These are phyloP conservation scores for Ogataea paraovalis DNA, from an alignment of 805 yeast species.

Conservation along the genomic window DNA sequence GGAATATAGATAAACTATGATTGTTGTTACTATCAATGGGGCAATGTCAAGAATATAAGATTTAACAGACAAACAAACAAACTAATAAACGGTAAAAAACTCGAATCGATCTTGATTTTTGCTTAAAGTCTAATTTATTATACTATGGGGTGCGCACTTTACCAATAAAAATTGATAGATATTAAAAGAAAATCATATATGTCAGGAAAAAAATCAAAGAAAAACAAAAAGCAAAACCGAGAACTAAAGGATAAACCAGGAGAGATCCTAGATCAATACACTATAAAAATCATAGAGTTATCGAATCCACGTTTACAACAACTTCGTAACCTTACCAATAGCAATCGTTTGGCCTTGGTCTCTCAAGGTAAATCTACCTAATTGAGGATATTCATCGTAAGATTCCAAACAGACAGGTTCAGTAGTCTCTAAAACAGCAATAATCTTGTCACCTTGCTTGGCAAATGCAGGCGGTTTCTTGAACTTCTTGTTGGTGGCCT, in stretches of 20 bases:
- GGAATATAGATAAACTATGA: too few species aligned
- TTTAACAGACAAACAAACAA: too few species aligned
- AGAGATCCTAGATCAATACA: background rate
- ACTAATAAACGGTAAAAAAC: too few species aligned
- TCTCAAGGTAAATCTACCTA: slow-evolving; percentile 97
- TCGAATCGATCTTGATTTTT: too few species aligned
- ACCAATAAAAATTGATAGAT: too few species aligned
- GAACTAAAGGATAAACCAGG: background rate
- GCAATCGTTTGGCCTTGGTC: slow-evolving; percentile 99
- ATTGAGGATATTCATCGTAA: slow-evolving; percentile 86
- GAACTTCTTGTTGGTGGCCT: slow-evolving; percentile 94
- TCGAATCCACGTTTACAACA: slow-evolving; percentile 42
- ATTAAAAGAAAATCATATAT: background rate
- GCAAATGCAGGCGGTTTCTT: slow-evolving; percentile 98
- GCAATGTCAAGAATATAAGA: too few species aligned
- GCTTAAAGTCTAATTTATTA: too few species aligned
- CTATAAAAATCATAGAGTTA: background rate
- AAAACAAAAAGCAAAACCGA: background rate
- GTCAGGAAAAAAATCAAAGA: background rate
- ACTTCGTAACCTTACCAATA: slow-evolving; percentile 93
- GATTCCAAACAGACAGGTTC: slow-evolving; percentile 94
- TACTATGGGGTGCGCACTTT: too few species aligned
- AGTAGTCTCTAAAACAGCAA: slow-evolving; percentile 81
- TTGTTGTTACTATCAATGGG: too few species aligned
- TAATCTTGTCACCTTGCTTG: slow-evolving; percentile 97